Evolutionary conservation across 768 basidiomycete species (phyloP).

Genomic region (Neoboletus magnificus): DNA sequence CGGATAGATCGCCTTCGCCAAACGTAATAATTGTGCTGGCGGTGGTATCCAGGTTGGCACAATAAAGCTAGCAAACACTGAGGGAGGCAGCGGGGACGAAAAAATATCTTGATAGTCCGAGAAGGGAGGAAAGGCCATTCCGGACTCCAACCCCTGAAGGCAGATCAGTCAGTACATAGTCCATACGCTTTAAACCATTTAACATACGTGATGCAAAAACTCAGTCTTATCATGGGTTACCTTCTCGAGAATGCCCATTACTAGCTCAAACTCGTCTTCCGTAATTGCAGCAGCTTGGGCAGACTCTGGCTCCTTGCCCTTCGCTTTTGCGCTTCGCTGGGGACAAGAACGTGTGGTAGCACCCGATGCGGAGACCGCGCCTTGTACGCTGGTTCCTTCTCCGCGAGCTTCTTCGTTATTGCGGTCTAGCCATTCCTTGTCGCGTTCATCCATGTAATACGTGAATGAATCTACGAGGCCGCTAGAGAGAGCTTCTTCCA

Average conservation of each 20-base stretch:
- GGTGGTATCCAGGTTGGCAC: slow-evolving; percentile 69
- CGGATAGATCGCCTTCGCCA: slow-evolving; percentile 74
- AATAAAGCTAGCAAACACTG: slow-evolving; percentile 65
- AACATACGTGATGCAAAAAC: slow-evolving; percentile 82
- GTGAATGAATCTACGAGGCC: slow-evolving; percentile 73
- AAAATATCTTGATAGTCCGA: slow-evolving; percentile 71
- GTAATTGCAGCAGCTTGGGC: slow-evolving; percentile 62
- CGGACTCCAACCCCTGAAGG: slow-evolving; percentile 58
- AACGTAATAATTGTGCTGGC: slow-evolving; percentile 57
- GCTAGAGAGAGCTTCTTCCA: slow-evolving; percentile 67
- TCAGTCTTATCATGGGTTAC: slow-evolving; percentile 87
- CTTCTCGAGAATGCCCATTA: slow-evolving; percentile 94
- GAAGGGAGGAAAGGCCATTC: slow-evolving; percentile 69
- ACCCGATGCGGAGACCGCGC: slow-evolving; percentile 52
- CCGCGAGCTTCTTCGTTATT: slow-evolving; percentile 85
- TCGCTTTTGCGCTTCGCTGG: slow-evolving; percentile 68
- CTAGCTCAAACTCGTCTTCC: slow-evolving; percentile 92
- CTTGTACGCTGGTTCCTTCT: slow-evolving; percentile 80
- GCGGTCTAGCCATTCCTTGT: slow-evolving; percentile 91
- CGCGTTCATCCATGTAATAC: slow-evolving; percentile 95
- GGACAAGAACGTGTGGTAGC: slow-evolving; percentile 54
- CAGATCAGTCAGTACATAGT: background rate
- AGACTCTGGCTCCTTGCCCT: slow-evolving; percentile 79
- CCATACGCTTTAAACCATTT: background rate
- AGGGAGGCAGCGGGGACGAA: slow-evolving; percentile 52